Evolutionary conservation across 352 stramenopile species (phyloP).

Genomic region (Phytopythium oedochilum): DNA sequence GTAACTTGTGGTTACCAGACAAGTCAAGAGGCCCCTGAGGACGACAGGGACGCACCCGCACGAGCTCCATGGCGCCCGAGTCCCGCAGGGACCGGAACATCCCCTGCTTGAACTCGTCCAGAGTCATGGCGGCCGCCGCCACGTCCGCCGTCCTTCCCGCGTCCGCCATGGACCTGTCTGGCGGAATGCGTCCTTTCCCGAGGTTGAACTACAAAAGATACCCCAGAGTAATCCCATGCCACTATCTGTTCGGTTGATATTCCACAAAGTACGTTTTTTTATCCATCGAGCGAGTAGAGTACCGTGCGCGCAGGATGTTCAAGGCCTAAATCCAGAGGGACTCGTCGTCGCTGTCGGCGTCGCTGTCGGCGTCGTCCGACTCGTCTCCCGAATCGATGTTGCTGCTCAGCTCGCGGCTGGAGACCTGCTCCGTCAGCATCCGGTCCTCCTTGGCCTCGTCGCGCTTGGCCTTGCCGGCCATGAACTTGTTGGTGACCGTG

Average conservation of each 20-base stretch:
- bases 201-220: constrained; percentile 4
- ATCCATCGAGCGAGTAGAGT: too few species aligned
- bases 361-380: constrained; percentile 16
- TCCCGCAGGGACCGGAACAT: constrained; percentile 73
- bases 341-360: constrained; percentile 28
- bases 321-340: constrained; percentile 34
- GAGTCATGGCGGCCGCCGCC: constrained; percentile 26
- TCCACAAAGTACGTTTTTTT: constrained; percentile 1
- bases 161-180: neutral
- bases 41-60: constrained; percentile 32
- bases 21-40: too few species aligned
- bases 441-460: constrained; percentile 32
- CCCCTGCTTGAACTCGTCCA: constrained; percentile 60
- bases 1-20: too few species aligned
- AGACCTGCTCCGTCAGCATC: constrained; percentile 15
- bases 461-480: constrained; percentile 29
- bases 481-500: constrained; percentile 45
- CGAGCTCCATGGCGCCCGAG: constrained; percentile 51
- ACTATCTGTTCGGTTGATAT: too few species aligned
- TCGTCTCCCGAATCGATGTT: constrained; percentile 9
- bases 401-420: constrained; percentile 9
- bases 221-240: too few species aligned
- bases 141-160: neutral
- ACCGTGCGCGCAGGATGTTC: neutral
- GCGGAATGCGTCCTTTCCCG: neutral